Evolutionary conservation across 2,329 filamentous ascomycete species (phyloP).

Genomic region (Teratosphaeria nubilosa): DNA sequence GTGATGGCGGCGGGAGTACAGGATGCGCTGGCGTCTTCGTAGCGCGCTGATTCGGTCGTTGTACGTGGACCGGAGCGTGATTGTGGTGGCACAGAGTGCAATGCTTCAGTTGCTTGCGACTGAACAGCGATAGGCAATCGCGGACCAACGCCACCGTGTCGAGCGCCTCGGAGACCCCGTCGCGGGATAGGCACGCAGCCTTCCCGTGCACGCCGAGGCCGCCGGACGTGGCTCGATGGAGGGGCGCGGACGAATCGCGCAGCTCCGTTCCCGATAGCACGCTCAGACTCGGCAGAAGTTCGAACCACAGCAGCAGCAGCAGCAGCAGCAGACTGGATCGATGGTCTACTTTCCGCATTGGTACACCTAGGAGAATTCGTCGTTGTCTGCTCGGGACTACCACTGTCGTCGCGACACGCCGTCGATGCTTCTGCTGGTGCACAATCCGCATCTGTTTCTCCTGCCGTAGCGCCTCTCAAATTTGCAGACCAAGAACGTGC

Average conservation of each 20-base stretch:
- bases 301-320: neutral
- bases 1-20: constrained; percentile 2
- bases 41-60: neutral
- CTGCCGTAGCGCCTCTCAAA: neutral
- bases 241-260: constrained; percentile 2
- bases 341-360: neutral
- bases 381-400: neutral
- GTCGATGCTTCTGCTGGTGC: neutral
- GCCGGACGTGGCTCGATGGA: neutral
- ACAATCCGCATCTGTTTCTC: neutral
- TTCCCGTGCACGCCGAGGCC: neutral
- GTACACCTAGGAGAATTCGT: neutral
- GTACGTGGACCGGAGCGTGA: neutral
- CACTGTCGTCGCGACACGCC: neutral
- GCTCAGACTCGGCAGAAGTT: neutral
- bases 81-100: neutral
- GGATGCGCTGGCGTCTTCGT: neutral
- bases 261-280: constrained; percentile 9
- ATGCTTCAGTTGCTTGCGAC: constrained; percentile 3
- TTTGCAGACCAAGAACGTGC: neutral
- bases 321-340: neutral
- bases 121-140: neutral
- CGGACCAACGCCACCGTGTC: neutral
- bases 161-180: neutral
- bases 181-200: neutral